A percentile compares a stretch with the other conserved stretches of the same genome.
These are phyloP conservation scores for Aspergillus pseudoterreus DNA, from an alignment of 2,329 filamentous ascomycete genomes.

Conservation along the genomic window DNA sequence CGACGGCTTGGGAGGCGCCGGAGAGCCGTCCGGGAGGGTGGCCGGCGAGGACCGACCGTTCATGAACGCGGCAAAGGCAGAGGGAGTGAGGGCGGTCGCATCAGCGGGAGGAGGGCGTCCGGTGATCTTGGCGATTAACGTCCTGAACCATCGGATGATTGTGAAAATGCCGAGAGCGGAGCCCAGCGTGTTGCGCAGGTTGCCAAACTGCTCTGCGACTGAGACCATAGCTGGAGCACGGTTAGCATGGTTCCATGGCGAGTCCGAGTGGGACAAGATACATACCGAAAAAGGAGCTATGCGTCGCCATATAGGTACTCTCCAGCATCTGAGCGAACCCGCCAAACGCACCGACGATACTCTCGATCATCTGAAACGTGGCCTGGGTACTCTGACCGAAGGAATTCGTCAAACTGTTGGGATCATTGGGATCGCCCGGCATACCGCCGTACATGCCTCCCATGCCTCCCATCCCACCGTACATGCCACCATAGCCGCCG, in stretches of 20 bases:
- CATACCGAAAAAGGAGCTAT: conserved; percentile 96
- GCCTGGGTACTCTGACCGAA: conserved; percentile 94
- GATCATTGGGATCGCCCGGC: conserved; percentile 71
- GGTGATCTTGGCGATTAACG: conserved; percentile 84
- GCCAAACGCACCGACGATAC: conserved; percentile 91
- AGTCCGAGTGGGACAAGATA: not conserved
- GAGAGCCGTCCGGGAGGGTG: conserved; percentile 62
- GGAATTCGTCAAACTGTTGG: conserved; percentile 88
- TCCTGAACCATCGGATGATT: conserved; percentile 89
- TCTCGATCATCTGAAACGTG: conserved; percentile 98
- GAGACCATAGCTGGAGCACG: conserved; percentile 78
- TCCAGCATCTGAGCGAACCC: conserved; percentile 99
- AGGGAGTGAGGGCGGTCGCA: conserved; percentile 79
- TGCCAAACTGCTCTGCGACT: conserved; percentile 94
- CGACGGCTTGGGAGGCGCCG: conserved; percentile 68
- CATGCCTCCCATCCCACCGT: conserved; percentile 46
- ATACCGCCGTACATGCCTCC: conserved; percentile 48
- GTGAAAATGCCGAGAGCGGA: conserved; percentile 95
- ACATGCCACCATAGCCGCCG: conserved; percentile 45
- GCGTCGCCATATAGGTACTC: conserved; percentile 99
- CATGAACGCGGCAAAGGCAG: conserved; percentile 86
- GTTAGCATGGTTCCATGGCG: not conserved
- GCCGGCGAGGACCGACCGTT: conserved; percentile 54
- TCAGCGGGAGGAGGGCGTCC: conserved; percentile 86
- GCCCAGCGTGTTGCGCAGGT: conserved; percentile 86